These are phyloP conservation scores for Penicillium canariense DNA, from an alignment of 495 filamentous ascomycete genomes.

Conservation along the genomic window DNA sequence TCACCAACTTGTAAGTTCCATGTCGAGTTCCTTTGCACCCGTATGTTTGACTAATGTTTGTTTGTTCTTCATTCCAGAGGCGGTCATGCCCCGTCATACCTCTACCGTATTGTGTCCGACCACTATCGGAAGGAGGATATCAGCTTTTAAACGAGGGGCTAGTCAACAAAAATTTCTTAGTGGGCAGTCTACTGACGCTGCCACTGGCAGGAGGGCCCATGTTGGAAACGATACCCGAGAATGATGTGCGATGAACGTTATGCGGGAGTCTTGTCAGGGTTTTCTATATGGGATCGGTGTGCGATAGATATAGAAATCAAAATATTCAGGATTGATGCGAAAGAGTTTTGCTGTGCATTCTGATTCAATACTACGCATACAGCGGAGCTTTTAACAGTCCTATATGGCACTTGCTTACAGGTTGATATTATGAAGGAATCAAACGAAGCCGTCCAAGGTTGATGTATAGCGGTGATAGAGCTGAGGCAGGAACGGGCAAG, in stretches of 20 bases:
- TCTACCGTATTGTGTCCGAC: constrained; percentile 77
- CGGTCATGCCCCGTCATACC: constrained; percentile 74
- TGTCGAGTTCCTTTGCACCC: background rate
- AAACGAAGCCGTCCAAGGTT: too few species aligned
- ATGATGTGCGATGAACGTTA: constrained; percentile 22
- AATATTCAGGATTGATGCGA: constrained; percentile 3
- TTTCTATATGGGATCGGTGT: background rate
- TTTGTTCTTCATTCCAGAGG: constrained; percentile 49
- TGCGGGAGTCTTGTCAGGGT: constrained; percentile 14
- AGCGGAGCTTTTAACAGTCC: too few species aligned
- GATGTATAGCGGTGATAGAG: too few species aligned
- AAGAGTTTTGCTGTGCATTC: background rate
- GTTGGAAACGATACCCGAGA: constrained; percentile 27
- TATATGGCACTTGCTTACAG: too few species aligned
- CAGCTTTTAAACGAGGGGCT: constrained; percentile 46
- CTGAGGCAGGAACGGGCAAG: too few species aligned
- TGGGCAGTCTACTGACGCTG: background rate
- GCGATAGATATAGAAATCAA: constrained; percentile 13
- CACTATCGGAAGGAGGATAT: constrained; percentile 85
- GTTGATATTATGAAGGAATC: too few species aligned
- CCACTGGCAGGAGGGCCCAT: constrained; percentile 1
- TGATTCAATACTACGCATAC: too few species aligned
- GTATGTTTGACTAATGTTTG: background rate
- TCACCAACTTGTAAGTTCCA: constrained; percentile 84
- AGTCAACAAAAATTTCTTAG: constrained; percentile 4